Percentiles rank a stretch among this genome's conserved stretches.
These are phyloP conservation scores for Digitaria exilis DNA, from an alignment of 202 grass and related monocot genomes.

Conservation along the genomic window DNA sequence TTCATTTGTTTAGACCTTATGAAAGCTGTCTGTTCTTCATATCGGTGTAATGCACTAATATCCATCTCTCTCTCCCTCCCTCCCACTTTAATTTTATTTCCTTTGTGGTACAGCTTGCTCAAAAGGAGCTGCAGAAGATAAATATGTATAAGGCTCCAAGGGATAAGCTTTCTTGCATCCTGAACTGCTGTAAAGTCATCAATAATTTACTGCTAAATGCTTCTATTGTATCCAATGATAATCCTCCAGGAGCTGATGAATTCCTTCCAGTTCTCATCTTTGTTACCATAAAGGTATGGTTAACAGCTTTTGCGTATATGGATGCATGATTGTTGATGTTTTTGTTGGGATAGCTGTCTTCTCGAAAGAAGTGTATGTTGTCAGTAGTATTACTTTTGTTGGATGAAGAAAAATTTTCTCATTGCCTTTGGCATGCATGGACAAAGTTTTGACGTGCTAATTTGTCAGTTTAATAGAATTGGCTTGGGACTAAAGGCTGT, in stretches of 20 bases:
- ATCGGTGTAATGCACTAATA: conserved; percentile 21
- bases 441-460: background rate
- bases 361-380: conserved; percentile 1
- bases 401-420: conserved; percentile 6
- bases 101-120: conserved; percentile 70
- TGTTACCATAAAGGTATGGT: conserved; percentile 87
- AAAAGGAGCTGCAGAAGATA: conserved; percentile 98
- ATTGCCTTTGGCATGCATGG: background rate
- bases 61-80: background rate
- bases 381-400: background rate
- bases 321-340: conserved; percentile 18
- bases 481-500: too few relatives aligned
- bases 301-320: conserved; percentile 3
- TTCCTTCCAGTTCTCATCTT: conserved; percentile 97
- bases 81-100: background rate
- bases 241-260: conserved; percentile 88
- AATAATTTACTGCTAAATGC: conserved; percentile 93
- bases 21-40: background rate
- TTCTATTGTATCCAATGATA: conserved; percentile 71
- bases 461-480: conserved; percentile 12
- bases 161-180: conserved; percentile 90
- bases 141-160: conserved; percentile 96
- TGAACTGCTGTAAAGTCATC: conserved; percentile 98
- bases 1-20: conserved; percentile 15
- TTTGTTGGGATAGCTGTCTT: background rate